Evolutionary conservation across 2,329 filamentous ascomycete species (phyloP).

Genomic region (Pseudophaeomoniella oleicola): DNA sequence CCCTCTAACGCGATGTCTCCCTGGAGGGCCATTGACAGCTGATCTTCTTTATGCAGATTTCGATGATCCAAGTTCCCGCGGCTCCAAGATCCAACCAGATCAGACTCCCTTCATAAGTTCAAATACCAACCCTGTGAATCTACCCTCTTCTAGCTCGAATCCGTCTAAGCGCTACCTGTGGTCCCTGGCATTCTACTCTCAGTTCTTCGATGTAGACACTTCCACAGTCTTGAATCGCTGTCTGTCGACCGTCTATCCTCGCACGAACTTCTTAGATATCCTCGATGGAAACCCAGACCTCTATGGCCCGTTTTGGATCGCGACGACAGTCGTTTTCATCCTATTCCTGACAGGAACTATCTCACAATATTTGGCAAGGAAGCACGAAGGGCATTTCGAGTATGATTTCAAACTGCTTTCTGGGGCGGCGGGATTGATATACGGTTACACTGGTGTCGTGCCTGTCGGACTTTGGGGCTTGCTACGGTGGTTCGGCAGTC

Average conservation of each 20-base stretch:
- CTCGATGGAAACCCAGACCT: constrained; percentile 93
- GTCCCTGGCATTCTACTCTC: constrained; percentile 84
- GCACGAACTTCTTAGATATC: constrained; percentile 90
- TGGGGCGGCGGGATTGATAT: constrained; percentile 80
- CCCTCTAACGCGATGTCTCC: no score
- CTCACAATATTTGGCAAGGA: constrained; percentile 67
- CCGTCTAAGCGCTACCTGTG: constrained; percentile 76
- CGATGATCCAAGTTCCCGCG: constrained; percentile 40
- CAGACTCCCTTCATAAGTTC: constrained; percentile 34
- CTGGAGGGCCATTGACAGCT: no score
- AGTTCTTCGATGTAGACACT: constrained; percentile 98
- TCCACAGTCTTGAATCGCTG: constrained; percentile 76
- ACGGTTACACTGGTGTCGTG: constrained; percentile 84
- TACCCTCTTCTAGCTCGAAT: constrained; percentile 28
- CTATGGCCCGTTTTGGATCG: constrained; percentile 98
- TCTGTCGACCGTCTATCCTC: constrained; percentile 72
- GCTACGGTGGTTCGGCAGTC: constrained; percentile 88
- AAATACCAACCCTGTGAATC: constrained; percentile 37
- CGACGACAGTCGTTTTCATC: constrained; percentile 90
- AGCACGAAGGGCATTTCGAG: constrained; percentile 56
- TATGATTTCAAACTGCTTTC: constrained; percentile 87
- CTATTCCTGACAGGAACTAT: constrained; percentile 92
- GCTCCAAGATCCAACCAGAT: constrained; percentile 31
- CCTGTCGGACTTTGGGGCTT: constrained; percentile 75
- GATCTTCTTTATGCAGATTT: no score